Evolutionary conservation across 257 asterid species (phyloP), one percentile per base, ranked within the genome.

Genomic region (Echium plantagineum): DNA sequence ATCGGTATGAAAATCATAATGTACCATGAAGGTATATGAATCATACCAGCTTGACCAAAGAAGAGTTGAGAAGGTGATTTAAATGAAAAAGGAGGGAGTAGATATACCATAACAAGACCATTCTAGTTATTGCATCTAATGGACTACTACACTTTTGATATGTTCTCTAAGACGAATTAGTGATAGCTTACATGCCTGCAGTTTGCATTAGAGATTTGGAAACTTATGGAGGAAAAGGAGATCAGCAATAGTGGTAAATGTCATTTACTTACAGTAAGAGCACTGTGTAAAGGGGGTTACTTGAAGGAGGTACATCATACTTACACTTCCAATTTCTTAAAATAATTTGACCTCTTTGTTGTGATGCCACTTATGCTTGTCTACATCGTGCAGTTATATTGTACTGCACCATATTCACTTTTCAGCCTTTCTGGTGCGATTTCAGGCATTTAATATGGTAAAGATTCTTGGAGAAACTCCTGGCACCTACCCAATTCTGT

Each of bases 231-330:
- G 77, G 93, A 82, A 61, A 85, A 80, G 68, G 80, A 75, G 67
- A 75, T 90, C 57, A 64, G 72, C 57, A 55, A 75, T 59, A 78
- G 72, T 60, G 83, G 79, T 30, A 73, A 72, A 69, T 77, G 90
- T 60, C 80, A 71, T 69, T 67, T 78, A 52, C 77, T 75, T 58
- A 74, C 81, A 17, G 60, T 82, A 21, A 78, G 71, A 71, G 89
- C 95, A 75, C 91, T 90, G 35, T 83, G 94, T 63, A 82, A 74
- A 75, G 93, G 94, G 61, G 98, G 96, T 68, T 76, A 83, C 73
- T 55, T 90, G 19, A 68, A 83, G 70, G 94, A 87, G 89, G 97
- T 87, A 80, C 51, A 9, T 15, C 68, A 61, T 54, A 47, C 57
- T 58, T 4, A 58, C 56, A 19, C 53, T 61, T 57, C 59, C 17